Base-by-base conservation (phyloP, 2,329 filamentous ascomycete genomes). In the Zymoseptoria tritici region DNA sequence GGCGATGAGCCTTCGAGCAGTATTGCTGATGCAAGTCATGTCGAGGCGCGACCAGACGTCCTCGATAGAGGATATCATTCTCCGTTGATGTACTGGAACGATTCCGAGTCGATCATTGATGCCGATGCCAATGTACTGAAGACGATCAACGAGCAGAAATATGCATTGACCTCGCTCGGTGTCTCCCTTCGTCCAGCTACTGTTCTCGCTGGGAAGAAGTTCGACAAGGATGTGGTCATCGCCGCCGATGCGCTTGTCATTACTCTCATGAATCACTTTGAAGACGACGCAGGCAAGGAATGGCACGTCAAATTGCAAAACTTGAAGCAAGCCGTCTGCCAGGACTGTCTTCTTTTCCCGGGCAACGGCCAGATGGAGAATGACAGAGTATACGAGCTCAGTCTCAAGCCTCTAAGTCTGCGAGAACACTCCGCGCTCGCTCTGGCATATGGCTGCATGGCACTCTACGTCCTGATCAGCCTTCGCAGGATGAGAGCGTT, bases 1-100 rank as follows among this genome's bases (percentile, higher is more conserved):
- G 87, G 86, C 21, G 66, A 76, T 31, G 66, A 70, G 55, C 64
- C 57, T 2, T 54, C 65, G 52, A 66, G 63, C 49, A 55, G 60
- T 16, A 59, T 58, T 36, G 64, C 64, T 29, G 65, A 64, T 16
- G 56, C 62, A 11, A 53, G 68, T 29, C 58, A 67, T 49, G 67
- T 70, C 56, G 62, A 67, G 49, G 58, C 70, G 4, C 61, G 63
- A n/a, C 64, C 67, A 72, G 63, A 70, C 71, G n/a, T 64, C 11
- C 61, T 74, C 36, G 84, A 84, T 3, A 91, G 88, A 88, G 89
- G 89, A 66, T 89, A 89, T 69, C 88, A 92, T 67, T 92, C 89
- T n/a, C 89, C 89, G 1, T 75, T 93, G 57, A 85, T 90, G 73
- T 92, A 91, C 73, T 93, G 89, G 89, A 81, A 85, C 61, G 88